Base-by-base conservation (phyloP, 176 grass and related monocot genomes). In the Urochloa ruziziensis region DNA sequence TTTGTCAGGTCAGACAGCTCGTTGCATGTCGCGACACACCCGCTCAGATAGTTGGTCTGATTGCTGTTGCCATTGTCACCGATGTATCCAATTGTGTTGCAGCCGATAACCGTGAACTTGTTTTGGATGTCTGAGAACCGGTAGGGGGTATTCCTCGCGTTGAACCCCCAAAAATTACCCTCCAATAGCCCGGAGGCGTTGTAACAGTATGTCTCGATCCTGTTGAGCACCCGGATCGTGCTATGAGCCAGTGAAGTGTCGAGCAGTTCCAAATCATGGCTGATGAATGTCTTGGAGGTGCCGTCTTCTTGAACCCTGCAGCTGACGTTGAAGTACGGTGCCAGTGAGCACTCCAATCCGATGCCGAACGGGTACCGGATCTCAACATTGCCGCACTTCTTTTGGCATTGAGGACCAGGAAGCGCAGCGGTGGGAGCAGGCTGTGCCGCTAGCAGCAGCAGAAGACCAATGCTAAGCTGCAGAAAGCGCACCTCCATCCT, bases 321-420 rank as follows among this genome's bases (percentile, higher is more conserved):
- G 18, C 0, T 53, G 4, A 94, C 5, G 0, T 13, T 1, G 21
- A 94, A 94, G 0, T 27, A 16, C 14, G 23, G 0, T 23, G 39
- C 0, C 1, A 72, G 46, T 12, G 35, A 88, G 33, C 91, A 94
- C 9, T 44, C 29, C 3, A 28, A 3, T 10, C 74, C 78, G 12
- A 91, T 59, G 27, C 88, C 88, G 17, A 94, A 94, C 1, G 88
- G 91, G 43, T 83, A 88, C 0, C 52, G 77, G 24, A 94, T 90
- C 7, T 67, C 37, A 4, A 94, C 72, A 4, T 28, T 5, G 25
- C 91, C 88, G 33, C 91, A 94, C 18, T 48, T 63, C 1, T 9
- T 35, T 34, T 7, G 71, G 64, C 91, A 93, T 6, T 75, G 1
- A 12, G 82, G 3, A 8, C n/a, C 21, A n/a, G 61, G 71, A 43